Evolutionary conservation across 1,284 basidiomycete genomes (phyloP), one percentile per base, ranked within the genome.

Genomic region (Ceratobasidium sp.): DNA sequence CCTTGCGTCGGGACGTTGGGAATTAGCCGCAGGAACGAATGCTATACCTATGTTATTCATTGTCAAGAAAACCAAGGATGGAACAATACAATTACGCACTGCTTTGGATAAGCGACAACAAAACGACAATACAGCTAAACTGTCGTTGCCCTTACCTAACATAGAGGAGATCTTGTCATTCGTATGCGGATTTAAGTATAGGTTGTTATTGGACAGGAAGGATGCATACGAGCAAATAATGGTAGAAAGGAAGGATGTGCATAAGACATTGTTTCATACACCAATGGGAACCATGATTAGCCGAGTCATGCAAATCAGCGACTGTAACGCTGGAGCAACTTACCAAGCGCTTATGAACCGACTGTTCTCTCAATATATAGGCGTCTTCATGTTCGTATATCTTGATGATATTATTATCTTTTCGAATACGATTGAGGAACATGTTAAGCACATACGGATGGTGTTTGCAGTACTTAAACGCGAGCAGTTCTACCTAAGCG

Each of bases 281-380:
- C 84, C 82, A 7, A 82, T 85, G 78, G 84, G 85, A 4, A 85
- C 80, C 0, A 85, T 85, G 82, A 80, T 81, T 3, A 84, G 83
- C 73, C 54, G 81, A 6, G 84, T 86, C 0, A 78, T 86, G 76
- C 85, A 85, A 61, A 81, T 81, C 37, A 84, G 85, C 0, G 83
- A 86, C 49, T 84, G 83, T 33, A 86, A 86, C 76, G 83, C 81
- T 0, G 64, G 77, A 0, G 82, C 84, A 0, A 85, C 83, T 0
- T 85, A 82, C 79, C 84, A 85, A 77, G 60, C 80, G n/a, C 49
- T 84, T 0, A 84, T 85, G 84, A 84, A 81, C 49, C 75, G 82
- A 67, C 80, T 84, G 0, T 85, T 84, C 45, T 80, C 49, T 28
- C 39, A 60, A 53, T 64, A 73, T n/a, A 75, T 77, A 0, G 76